These are phyloP conservation scores for Collybia sordida DNA, from an alignment of 768 basidiomycete species.

Conservation along the genomic window DNA sequence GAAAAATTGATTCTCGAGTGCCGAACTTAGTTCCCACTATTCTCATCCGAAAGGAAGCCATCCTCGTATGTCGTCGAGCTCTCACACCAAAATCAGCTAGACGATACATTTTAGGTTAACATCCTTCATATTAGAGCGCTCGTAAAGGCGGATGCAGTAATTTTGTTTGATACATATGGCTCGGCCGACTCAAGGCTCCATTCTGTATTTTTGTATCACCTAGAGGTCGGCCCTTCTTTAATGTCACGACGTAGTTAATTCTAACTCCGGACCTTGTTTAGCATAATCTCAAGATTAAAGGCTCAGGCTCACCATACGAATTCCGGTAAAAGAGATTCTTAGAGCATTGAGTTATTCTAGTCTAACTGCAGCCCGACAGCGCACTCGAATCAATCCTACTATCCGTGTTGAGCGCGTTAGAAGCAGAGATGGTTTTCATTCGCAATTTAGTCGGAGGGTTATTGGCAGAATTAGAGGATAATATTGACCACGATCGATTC, in stretches of 20 bases:
- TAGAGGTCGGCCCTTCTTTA: conserved; percentile 56
- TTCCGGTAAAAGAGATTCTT: conserved; percentile 57
- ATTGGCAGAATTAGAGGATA: conserved; percentile 90
- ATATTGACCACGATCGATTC: conserved; percentile 94
- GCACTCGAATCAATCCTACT: conserved; percentile 92
- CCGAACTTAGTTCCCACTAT: conserved; percentile 96
- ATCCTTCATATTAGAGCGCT: conserved; percentile 94
- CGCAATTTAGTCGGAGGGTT: conserved; percentile 88
- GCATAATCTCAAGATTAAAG: conserved; percentile 82
- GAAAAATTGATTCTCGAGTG: conserved; percentile 93
- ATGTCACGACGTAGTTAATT: conserved; percentile 4
- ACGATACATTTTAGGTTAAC: conserved; percentile 58
- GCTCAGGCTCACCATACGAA: conserved; percentile 77
- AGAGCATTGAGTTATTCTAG: conserved; percentile 7
- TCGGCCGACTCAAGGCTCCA: conserved; percentile 84
- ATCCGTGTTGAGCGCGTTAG: conserved; percentile 88
- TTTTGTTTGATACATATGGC: conserved; percentile 91
- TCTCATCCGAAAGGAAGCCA: conserved; percentile 82
- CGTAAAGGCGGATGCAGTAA: conserved; percentile 88
- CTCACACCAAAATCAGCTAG: too few relatives aligned
- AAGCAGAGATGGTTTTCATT: conserved; percentile 95
- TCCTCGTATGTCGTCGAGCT: conserved; percentile 56
- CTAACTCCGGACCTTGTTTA: conserved; percentile 22
- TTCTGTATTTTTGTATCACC: conserved; percentile 84
- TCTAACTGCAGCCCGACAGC: conserved; percentile 37